These are phyloP conservation scores for Pholiota conissans DNA, from an alignment of 768 basidiomycete genomes.

Conservation along the genomic window DNA sequence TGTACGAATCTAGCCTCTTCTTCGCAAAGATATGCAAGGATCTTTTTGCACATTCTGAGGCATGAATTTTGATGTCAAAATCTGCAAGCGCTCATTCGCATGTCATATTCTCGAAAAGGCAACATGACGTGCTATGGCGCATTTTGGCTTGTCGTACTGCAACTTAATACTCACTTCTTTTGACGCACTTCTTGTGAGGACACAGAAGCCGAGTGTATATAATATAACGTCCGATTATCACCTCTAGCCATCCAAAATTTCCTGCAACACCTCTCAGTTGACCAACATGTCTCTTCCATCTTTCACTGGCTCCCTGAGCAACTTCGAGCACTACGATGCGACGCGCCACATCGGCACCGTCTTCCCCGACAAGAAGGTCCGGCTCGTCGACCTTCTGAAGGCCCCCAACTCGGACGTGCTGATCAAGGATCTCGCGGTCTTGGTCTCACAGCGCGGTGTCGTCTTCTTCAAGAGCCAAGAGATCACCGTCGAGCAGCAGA, in stretches of 20 bases:
- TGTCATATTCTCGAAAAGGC: not conserved
- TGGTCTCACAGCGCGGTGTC: conserved; percentile 58
- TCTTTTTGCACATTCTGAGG: not conserved
- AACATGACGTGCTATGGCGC: not conserved
- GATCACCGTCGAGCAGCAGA: conserved; percentile 50
- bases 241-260: too few species aligned
- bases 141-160: not conserved
- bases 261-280: conserved; percentile 9
- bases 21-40: not conserved
- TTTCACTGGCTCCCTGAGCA: conserved; percentile 36
- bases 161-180: not conserved
- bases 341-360: conserved; percentile 60
- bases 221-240: not conserved
- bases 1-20: not conserved
- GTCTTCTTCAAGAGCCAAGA: conserved; percentile 64
- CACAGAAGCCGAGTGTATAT: not conserved
- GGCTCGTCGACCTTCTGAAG: conserved; percentile 45
- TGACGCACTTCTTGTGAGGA: not conserved
- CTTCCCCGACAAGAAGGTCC: conserved; percentile 42
- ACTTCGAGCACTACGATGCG: conserved; percentile 35
- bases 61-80: not conserved
- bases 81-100: not conserved
- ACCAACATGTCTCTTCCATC: conserved; percentile 10
- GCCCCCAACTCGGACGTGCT: conserved; percentile 49
- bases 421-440: conserved; percentile 52